Conservation (phyloP, 129 eudicot genomes). For the Flaveria robusta region DNA sequence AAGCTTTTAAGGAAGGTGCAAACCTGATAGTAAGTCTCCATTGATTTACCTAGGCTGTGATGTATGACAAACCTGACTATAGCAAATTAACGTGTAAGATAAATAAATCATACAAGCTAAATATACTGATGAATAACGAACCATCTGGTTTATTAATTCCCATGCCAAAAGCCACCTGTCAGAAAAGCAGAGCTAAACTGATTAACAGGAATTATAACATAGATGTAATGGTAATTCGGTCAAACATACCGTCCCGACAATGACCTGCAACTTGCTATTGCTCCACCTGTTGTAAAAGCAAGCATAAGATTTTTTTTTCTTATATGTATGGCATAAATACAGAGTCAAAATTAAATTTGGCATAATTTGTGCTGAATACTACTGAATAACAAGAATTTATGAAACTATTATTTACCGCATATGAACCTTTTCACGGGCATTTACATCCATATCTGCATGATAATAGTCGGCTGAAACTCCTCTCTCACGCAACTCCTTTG, state of each 20-base stretch:
- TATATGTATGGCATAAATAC: background rate
- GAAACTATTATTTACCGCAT: conserved; percentile 48
- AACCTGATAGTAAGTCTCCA: conserved; percentile 99
- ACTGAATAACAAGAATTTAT: conserved; percentile 1
- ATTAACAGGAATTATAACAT: conserved; percentile 5
- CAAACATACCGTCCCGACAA: conserved; percentile 92
- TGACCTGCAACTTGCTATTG: conserved; percentile 87
- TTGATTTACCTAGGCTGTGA: conserved; percentile 98
- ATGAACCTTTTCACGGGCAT: conserved; percentile 85
- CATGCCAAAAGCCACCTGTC: conserved; percentile 98
- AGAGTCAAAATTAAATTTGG: background rate
- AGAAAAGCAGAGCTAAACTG: conserved; percentile 19
- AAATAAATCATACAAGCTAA: conserved; percentile 12
- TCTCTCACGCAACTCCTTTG: conserved; percentile 78
- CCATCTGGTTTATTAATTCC: conserved; percentile 99
- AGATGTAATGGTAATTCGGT: background rate
- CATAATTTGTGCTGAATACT: background rate
- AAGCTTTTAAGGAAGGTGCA: background rate
- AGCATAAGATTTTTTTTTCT: background rate
- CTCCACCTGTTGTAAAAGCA: conserved; percentile 70
- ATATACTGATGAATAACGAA: conserved; percentile 40
- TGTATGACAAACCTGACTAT: conserved; percentile 99
- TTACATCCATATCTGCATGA: conserved; percentile 98
- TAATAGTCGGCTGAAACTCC: conserved; percentile 88
- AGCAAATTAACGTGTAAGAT: conserved; percentile 40